These are phyloP conservation scores for Catharanthus roseus DNA, from an alignment of 257 asterid species.

Conservation along the genomic window DNA sequence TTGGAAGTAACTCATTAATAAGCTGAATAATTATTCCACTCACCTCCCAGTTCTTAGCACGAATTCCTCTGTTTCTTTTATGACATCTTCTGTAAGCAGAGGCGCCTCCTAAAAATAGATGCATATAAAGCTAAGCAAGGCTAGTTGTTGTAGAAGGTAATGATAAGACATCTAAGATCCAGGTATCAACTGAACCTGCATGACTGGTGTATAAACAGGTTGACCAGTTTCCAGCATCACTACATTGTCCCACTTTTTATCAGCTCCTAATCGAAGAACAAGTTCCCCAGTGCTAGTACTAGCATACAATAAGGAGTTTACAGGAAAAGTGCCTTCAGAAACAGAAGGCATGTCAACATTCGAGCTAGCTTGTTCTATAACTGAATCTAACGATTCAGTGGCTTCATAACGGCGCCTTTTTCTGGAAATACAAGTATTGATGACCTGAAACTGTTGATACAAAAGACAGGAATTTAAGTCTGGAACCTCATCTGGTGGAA, in stretches of 20 bases:
- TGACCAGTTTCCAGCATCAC: constrained; percentile 94
- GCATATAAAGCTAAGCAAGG: constrained; percentile 21
- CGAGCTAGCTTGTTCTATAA: constrained; percentile 44
- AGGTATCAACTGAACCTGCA: constrained; percentile 62
- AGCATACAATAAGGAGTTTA: constrained; percentile 49
- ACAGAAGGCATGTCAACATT: constrained; percentile 30
- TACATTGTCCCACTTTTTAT: constrained; percentile 54
- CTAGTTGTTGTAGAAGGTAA: constrained; percentile 15
- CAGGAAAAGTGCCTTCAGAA: constrained; percentile 42
- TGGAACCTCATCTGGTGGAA: constrained; percentile 78
- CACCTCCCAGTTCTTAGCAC: constrained; percentile 97
- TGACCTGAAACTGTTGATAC: constrained; percentile 95
- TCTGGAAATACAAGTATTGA: constrained; percentile 93
- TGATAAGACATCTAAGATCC: constrained; percentile 16
- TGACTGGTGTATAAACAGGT: constrained; percentile 78
- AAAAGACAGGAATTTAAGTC: constrained; percentile 87
- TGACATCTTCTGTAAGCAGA: constrained; percentile 86
- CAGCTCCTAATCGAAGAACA: constrained; percentile 87
- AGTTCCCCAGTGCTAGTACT: constrained; percentile 66
- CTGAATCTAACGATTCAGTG: constrained; percentile 67
- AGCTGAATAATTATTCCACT: constrained; percentile 9
- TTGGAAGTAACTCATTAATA: no score
- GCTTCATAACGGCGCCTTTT: constrained; percentile 72
- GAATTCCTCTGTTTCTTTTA: constrained; percentile 97
- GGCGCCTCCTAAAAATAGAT: constrained; percentile 70